Evolutionary conservation across 495 filamentous ascomycete species (phyloP).

Genomic region (Filosporella fistucella): DNA sequence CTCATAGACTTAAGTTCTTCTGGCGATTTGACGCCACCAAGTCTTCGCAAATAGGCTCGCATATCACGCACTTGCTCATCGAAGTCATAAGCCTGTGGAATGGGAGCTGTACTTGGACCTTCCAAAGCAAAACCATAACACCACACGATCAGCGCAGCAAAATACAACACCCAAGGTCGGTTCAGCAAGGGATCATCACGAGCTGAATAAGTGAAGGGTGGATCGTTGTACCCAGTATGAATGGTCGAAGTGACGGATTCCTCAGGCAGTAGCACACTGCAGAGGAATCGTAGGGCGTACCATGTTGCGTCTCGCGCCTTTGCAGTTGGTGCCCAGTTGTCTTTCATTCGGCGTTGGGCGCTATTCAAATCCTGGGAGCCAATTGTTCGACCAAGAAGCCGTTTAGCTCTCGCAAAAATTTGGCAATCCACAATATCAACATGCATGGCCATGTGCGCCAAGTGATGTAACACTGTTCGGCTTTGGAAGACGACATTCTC

Average conservation of each 20-base stretch:
- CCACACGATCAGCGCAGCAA: conserved; percentile 89
- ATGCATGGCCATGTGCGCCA: conserved; percentile 98
- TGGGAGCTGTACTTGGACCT: conserved; percentile 56
- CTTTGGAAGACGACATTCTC: conserved; percentile 81
- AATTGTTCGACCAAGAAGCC: conserved; percentile 82
- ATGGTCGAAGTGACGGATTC: conserved; percentile 23
- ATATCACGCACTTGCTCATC: conserved; percentile 72
- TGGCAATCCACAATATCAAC: conserved; percentile 97
- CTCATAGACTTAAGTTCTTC: conserved; percentile 72
- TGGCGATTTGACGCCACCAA: conserved; percentile 72
- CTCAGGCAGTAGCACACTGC: conserved; percentile 66
- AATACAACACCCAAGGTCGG: conserved; percentile 96
- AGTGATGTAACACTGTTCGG: conserved; percentile 81
- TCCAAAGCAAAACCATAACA: conserved; percentile 91
- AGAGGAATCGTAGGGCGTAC: conserved; percentile 86
- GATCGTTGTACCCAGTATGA: conserved; percentile 11
- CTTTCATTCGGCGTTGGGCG: conserved; percentile 80
- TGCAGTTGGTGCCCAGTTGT: conserved; percentile 86
- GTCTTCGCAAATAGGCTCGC: conserved; percentile 67
- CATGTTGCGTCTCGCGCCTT: conserved; percentile 90
- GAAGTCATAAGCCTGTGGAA: conserved; percentile 46
- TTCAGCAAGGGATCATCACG: conserved; percentile 89
- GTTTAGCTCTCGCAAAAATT: conserved; percentile 83
- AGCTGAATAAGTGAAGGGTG: conserved; percentile 59
- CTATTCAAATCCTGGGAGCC: conserved; percentile 73